Base-by-base conservation (phyloP, 768 basidiomycete species). In the Lactifluus subvellereus region DNA sequence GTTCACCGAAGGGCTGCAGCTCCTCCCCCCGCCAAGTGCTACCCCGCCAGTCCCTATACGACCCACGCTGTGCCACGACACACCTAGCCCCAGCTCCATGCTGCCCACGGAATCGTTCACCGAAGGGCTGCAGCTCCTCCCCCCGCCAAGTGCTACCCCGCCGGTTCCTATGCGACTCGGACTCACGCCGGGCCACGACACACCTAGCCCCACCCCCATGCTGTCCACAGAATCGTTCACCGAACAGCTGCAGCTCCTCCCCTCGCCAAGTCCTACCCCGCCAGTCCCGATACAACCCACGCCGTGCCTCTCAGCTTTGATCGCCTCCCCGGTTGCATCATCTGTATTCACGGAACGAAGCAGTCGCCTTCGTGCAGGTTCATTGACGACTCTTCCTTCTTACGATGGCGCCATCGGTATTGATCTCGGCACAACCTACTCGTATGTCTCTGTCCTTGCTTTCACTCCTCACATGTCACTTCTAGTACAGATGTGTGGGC, bases 391-490 rank as follows among this genome's bases (percentile, higher is more conserved):
- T 30, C 92, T 92, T 6, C 79, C 88, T 42, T 85, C 84, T 73
- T 98, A 89, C 78, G 93, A 96, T 73, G 95, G 95, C 75, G 95
- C 95, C 74, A 82, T 98, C 79, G 95, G 95, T 77, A 95, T 95
- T 76, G 94, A 94, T 83, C 87, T 91, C 71, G 94, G 95, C 71
- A 97, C 95, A 67, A 98, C 95, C 69, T 98, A 98, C 86, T 92
- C 91, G 89, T 92, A 74, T 69, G 87, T 76, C 57, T 57, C 16
- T 3, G 9, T 51, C 16, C 48, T 27, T n/a, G 48, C 18, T 38
- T 37, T 49, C 8, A 40, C 42, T 61, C 43, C 68, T 30, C 35
- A 64, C 66, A 72, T 71, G 66, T 68, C 51, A 32, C 38, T 64
- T 32, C 57, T 59, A 70, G 57, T 71, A 42, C 70, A 96, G 94